Evolutionary conservation across 2,329 filamentous ascomycete species (phyloP), one percentile per base, ranked within the genome.

Genomic region (Ploettnerulaceae sp.): DNA sequence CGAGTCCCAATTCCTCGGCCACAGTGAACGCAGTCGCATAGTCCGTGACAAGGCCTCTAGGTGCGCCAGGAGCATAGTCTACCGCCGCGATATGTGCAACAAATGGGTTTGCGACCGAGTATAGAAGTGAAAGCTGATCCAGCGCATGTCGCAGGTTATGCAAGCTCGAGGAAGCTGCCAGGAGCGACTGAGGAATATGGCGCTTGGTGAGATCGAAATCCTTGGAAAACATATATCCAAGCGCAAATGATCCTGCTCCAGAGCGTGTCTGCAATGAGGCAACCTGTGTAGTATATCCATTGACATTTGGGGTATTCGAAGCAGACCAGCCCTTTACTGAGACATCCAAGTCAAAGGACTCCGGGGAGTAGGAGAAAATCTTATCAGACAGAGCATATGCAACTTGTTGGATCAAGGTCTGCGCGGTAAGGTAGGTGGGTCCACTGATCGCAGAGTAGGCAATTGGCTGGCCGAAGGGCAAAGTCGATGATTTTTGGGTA

Each of bases 171-270:
- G 89, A 90, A 2, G 89, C 88, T 7, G 89, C 91, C 54, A 98
- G 71, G 54, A 98, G 82, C 12, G 88, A 83, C 75, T 98, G 93
- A 2, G 93, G 91, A 48, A 96, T 82, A 64, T 93, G 82, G 57
- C 90, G 82, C 76, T 93, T 96, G 72, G 79, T 81, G 61, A 95
- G 69, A 66, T 97, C 90, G 62, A 95, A 96, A 69, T 98, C 93
- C 62, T 89, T 88, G 51, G 90, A 96, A 75, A 97, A 98, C 66
- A 97, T 87, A 71, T 98, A 98, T 47, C 93, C 93, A 38, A 98
- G 77, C 17, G 93, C 89, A 63, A 97, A 86, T 55, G 86, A 82
- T 46, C 91, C 93, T 43, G 93, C 93, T 49, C 93, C 93, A 47
- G 85, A 80, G 44, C 93, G 79, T 33, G 90, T 94, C 72, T 98